A percentile compares a stretch with the other conserved stretches of the same genome.
These are phyloP conservation scores for Cutaneotrichosporon cyanovorans DNA, from an alignment of 1,284 basidiomycete genomes.

Conservation along the genomic window DNA sequence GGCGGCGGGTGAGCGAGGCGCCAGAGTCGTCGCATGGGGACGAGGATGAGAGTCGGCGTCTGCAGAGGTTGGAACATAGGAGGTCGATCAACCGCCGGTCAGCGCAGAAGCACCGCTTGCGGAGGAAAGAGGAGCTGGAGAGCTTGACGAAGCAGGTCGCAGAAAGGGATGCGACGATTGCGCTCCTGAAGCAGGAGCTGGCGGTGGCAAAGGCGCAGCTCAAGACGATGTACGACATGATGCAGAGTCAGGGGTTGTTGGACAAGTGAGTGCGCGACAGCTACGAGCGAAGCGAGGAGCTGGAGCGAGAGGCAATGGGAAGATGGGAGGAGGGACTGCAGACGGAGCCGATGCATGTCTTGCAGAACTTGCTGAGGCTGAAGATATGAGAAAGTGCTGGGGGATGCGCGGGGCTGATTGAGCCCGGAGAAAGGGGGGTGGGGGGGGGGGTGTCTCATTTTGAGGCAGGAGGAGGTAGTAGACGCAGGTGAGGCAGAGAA, in stretches of 20 bases:
- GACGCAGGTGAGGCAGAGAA: no score
- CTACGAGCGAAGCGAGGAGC: no score
- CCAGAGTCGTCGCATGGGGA: background rate
- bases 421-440: no score
- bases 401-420: no score
- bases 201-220: constrained; percentile 11
- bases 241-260: background rate
- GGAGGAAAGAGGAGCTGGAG: constrained; percentile 20
- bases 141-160: constrained; percentile 9
- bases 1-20: no score
- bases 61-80: constrained; percentile 16
- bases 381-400: no score
- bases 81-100: constrained; percentile 20
- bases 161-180: constrained; percentile 11
- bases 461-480: no score
- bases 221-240: constrained; percentile 4
- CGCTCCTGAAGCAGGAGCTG: constrained; percentile 13
- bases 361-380: no score
- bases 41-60: constrained; percentile 8
- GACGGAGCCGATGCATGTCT: no score
- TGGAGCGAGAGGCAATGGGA: no score
- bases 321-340: no score
- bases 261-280: background rate
- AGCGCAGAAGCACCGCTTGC: constrained; percentile 20
- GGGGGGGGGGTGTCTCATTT: no score